phyloP scores from a whole-genome alignment of 257 asterid species.

The Solanum okadae region DNA sequence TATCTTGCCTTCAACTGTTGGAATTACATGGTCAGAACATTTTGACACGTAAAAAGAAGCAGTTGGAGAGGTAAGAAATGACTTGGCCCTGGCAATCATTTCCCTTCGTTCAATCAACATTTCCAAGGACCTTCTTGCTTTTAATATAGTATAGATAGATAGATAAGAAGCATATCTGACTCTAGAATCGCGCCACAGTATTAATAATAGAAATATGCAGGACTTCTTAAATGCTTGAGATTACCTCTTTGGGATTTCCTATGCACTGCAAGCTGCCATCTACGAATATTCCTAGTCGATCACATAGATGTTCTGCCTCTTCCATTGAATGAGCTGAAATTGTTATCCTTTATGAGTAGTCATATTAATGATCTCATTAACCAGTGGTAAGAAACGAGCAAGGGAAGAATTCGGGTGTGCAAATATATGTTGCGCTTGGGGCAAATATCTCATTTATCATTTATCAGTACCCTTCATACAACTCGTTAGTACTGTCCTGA shows the following conservation, averaged over 20 bases:
- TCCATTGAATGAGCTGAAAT: slow-evolving; percentile 98
- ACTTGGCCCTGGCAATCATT: not conserved
- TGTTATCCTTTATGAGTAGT: not conserved
- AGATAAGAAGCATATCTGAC: not conserved
- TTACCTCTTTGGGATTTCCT: slow-evolving; percentile 97
- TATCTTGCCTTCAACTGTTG: slow-evolving; percentile 85
- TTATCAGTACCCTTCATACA: not conserved
- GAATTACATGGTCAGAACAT: not conserved
- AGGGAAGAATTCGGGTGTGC: not conserved
- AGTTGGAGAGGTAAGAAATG: not conserved
- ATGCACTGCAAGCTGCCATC: slow-evolving; percentile 93
- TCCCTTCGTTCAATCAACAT: not conserved
- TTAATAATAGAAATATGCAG: not conserved
- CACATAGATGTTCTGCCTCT: slow-evolving; percentile 95
- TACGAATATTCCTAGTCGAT: slow-evolving; percentile 85
- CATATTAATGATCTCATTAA: not conserved
- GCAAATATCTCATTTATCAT: not conserved
- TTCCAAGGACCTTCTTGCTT: not conserved
- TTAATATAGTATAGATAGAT: not conserved
- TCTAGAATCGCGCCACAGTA: not conserved
- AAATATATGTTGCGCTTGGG: not conserved
- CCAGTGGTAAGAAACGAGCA: not conserved
- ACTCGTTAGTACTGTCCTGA: not conserved
- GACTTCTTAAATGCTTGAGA: not conserved
- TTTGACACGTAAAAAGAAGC: not conserved